These are phyloP conservation scores for Globisporangium echinulatum DNA, from an alignment of 352 stramenopile genomes.

Conservation along the genomic window DNA sequence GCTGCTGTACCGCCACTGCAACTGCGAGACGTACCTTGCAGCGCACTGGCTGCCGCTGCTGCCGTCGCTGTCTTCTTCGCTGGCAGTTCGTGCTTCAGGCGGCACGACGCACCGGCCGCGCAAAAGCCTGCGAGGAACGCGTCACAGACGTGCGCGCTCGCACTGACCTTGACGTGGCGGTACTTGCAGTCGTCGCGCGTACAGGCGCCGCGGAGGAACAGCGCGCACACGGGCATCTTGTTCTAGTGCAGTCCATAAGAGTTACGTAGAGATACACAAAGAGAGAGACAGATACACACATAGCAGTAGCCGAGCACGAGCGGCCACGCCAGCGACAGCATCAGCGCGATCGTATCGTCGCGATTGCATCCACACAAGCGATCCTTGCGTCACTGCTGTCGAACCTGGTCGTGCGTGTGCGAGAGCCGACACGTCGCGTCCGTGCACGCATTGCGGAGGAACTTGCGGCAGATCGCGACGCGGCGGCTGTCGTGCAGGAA, in stretches of 20 bases:
- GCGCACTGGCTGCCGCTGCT: conserved; percentile 8
- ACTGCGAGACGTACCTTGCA: conserved; percentile 27
- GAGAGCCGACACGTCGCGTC: conserved; percentile 60
- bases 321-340: background rate
- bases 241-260: conserved; percentile 31
- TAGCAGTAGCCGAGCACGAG: conserved; percentile 11
- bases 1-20: background rate
- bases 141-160: conserved; percentile 48
- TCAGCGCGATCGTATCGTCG: background rate
- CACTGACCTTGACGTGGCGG: conserved; percentile 77
- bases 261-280: background rate
- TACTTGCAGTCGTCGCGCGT: conserved; percentile 73
- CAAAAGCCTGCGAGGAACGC: conserved; percentile 71
- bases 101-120: conserved; percentile 38
- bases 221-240: conserved; percentile 75
- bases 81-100: conserved; percentile 57
- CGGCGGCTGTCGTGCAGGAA: conserved; percentile 82
- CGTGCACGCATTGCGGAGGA: conserved; percentile 56
- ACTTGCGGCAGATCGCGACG: conserved; percentile 77
- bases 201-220: conserved; percentile 72
- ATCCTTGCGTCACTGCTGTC: background rate
- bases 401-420: conserved; percentile 70
- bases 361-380: background rate
- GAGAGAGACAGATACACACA: conserved; percentile 4
- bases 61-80: conserved; percentile 19